Evolutionary conservation across 352 stramenopile species (phyloP).

Genomic region (Phytophthora pinifolia): DNA sequence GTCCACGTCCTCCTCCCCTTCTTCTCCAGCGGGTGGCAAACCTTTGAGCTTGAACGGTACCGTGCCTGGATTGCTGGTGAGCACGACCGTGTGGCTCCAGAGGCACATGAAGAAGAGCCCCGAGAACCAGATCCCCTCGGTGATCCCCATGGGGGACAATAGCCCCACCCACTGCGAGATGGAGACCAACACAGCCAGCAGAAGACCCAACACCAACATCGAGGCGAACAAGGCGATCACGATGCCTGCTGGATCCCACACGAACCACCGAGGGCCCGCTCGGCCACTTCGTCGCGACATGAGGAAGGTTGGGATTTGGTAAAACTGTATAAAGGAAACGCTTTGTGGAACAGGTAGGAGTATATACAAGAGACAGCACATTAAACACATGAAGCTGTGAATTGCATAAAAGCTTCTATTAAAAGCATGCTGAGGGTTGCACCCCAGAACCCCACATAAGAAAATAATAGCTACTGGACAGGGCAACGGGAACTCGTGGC

Average conservation of each 20-base stretch:
- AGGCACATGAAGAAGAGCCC: conserved; percentile 70
- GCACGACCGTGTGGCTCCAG: conserved; percentile 67
- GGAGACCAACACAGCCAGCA: conserved; percentile 48
- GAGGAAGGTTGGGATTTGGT: conserved; percentile 10
- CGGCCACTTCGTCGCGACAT: conserved; percentile 1
- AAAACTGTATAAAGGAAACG: neutral
- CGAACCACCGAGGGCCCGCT: conserved; percentile 39
- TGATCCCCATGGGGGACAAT: conserved; percentile 44
- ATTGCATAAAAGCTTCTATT: no score
- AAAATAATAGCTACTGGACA: no score
- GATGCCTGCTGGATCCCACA: conserved; percentile 65
- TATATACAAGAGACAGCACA: no score
- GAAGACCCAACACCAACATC: conserved; percentile 43
- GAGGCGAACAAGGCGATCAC: conserved; percentile 67
- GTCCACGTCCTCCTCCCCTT: conserved; percentile 29
- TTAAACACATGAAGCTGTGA: no score
- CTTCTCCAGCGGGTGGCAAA: conserved; percentile 4
- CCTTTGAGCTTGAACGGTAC: conserved; percentile 50
- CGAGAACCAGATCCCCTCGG: conserved; percentile 48
- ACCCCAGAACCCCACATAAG: no score
- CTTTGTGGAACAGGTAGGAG: no score
- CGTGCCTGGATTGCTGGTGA: conserved; percentile 78
- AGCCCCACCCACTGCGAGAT: conserved; percentile 62
- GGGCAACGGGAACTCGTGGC: no score
- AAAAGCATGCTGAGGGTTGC: no score